Evolutionary conservation across 345 rosid species (phyloP).

Genomic region (Rubroshorea leprosula): DNA sequence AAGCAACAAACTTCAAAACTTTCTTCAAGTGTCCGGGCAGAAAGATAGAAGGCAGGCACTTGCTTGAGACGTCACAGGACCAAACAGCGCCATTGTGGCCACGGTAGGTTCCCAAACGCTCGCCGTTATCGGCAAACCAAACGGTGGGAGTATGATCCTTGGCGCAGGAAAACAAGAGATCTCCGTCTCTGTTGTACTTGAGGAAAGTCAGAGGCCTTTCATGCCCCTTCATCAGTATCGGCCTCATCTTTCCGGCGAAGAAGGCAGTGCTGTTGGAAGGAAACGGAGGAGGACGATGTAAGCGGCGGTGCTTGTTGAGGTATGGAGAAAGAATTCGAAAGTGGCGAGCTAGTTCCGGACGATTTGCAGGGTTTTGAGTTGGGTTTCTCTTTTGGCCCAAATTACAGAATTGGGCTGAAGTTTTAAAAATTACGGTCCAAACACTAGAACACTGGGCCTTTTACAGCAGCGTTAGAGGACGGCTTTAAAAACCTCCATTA

Average conservation of each 20-base stretch:
- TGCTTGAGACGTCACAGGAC: constrained; percentile 87
- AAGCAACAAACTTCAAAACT: not conserved
- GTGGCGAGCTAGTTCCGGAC: not conserved
- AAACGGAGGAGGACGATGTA: not conserved
- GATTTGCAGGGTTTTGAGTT: not conserved
- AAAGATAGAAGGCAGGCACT: not conserved
- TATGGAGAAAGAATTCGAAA: not conserved
- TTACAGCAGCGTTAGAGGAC: too few species aligned
- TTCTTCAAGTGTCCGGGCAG: not conserved
- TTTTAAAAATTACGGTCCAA: too few species aligned
- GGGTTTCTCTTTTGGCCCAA: not conserved
- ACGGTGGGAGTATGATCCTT: constrained; percentile 91
- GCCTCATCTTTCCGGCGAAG: constrained; percentile 50
- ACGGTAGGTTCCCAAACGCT: constrained; percentile 90
- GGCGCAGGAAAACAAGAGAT: constrained; percentile 91
- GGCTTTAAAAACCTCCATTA: too few species aligned
- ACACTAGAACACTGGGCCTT: too few species aligned
- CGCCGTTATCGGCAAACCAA: constrained; percentile 96
- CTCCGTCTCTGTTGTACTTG: constrained; percentile 87
- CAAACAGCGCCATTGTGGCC: constrained; percentile 99
- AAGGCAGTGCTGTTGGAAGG: not conserved
- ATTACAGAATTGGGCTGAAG: too few species aligned
- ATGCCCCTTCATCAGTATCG: constrained; percentile 96
- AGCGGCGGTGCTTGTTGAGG: not conserved
- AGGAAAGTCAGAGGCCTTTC: constrained; percentile 93